phyloP scores from a whole-genome alignment of 768 basidiomycete species.

The Cystobasidium onofrii region DNA sequence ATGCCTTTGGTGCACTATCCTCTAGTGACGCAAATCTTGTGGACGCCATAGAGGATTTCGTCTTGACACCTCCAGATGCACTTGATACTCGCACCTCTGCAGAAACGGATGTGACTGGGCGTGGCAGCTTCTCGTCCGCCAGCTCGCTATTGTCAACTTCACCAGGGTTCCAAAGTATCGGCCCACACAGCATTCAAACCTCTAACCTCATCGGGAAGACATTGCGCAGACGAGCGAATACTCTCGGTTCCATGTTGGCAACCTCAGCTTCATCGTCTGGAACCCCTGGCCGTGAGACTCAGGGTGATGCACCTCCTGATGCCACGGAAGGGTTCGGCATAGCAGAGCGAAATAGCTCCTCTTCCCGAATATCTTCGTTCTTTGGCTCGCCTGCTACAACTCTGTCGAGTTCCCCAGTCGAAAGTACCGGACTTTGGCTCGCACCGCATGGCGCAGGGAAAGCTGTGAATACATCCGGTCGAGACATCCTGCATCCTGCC shows the following conservation, averaged over 20 bases:
- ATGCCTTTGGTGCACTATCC: background rate
- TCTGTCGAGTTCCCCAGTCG: background rate
- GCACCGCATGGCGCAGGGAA: background rate
- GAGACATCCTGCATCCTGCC: background rate
- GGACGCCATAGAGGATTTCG: background rate
- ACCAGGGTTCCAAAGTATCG: background rate
- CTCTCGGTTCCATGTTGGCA: background rate
- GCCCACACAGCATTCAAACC: background rate
- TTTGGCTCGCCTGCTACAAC: background rate
- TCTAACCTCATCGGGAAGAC: background rate
- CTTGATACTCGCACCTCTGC: background rate
- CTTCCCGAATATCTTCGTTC: background rate
- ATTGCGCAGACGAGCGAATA: conserved; percentile 19
- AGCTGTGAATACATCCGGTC: background rate
- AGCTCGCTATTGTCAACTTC: background rate
- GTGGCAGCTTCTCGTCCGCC: background rate
- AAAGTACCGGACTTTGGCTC: background rate
- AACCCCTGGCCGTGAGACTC: background rate
- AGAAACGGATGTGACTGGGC: background rate
- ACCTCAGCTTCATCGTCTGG: conserved; percentile 1
- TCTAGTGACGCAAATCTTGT: background rate
- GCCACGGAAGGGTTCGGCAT: background rate
- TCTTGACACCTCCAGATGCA: background rate
- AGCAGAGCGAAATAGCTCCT: background rate
- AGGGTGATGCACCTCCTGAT: background rate